These are phyloP conservation scores for Coniochaeta hoffmannii DNA, from an alignment of 2,329 filamentous ascomycete species.

Conservation along the genomic window DNA sequence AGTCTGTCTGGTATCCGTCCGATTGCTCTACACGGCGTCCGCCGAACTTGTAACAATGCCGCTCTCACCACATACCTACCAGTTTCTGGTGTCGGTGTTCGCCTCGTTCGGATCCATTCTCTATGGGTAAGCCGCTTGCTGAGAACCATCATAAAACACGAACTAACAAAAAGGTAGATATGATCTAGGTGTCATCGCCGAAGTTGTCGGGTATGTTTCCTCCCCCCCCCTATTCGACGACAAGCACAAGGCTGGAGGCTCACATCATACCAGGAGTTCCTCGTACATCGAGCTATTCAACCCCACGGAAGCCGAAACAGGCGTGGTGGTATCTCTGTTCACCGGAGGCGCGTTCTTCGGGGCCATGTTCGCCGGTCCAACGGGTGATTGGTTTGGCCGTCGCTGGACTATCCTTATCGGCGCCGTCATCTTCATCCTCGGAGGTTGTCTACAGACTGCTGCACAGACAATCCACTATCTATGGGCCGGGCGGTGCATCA, in stretches of 20 bases:
- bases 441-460: conserved; percentile 66
- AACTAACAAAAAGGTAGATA: too few species aligned
- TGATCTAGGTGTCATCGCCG: conserved; percentile 43
- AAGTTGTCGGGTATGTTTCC: conserved; percentile 33
- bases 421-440: conserved; percentile 63
- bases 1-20: neutral
- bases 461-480: conserved; percentile 52
- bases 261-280: conserved; percentile 23
- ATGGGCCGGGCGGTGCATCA: conserved; percentile 62
- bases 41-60: conserved; percentile 7
- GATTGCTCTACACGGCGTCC: neutral
- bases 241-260: neutral
- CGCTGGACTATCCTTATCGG: conserved; percentile 66
- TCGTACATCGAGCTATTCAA: conserved; percentile 31
- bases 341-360: conserved; percentile 72
- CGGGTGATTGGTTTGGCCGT: conserved; percentile 59
- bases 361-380: conserved; percentile 54
- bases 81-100: conserved; percentile 47
- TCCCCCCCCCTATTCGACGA: neutral
- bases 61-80: conserved; percentile 12
- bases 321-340: conserved; percentile 70
- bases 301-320: conserved; percentile 33
- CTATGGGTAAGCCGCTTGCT: too few species aligned
- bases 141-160: too few species aligned
- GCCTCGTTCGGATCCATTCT: conserved; percentile 48